Evolutionary conservation across 225 moss, liverwort and hornwort genomes (phyloP), one percentile per base, ranked within the genome.

Genomic region (Antitrichia curtipendula): DNA sequence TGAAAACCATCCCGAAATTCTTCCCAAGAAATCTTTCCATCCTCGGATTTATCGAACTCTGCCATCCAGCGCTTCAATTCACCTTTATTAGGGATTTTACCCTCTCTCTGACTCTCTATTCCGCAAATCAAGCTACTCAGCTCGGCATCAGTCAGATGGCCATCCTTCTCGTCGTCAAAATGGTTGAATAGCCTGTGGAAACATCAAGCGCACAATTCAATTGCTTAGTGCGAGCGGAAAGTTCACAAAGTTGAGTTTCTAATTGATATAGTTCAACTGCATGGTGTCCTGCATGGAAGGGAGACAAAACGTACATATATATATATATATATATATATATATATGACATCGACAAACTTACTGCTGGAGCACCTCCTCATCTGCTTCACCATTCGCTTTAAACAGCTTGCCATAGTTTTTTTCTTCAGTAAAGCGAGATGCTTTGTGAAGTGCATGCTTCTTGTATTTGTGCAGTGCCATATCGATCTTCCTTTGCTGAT

Each of bases 41-140:
- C 95, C 0, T 78, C 24, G 9, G 89, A 84, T 18, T 68, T 31
- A 81, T 99, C 97, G 65, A 97, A 95, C 21, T 96, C 95, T 20
- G 13, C 0, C 94, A 99, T 92, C 99, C 99, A 99, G 4, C 60
- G 56, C 56, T 61, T 21, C 70, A 96, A 81, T 71, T 94, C 95
- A 0, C 68, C 87, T 24, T 82, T 54, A 5, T 91, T 75, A 41
- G 97, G 97, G 9, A 92, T 8, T 49, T 90, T 23, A 14, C 89
- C 6, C 64, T 6, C 27, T 25, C 81, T 81, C 84, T 92, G 34
- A 45, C 97, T 85, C 50, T 88, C 95, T 29, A 99, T 61, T 29
- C 88, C 87, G 38, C 85, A 21, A 14, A 99, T 84, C 88, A 99
- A 84, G 32, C 32, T 45, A n/a, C 38, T 86, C 80, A 99, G 88